A percentile compares a stretch with the other conserved stretches of the same genome.
Evolutionary conservation across 2,329 filamentous ascomycete genomes (phyloP).

Genomic region (Elsinoe perseae): DNA sequence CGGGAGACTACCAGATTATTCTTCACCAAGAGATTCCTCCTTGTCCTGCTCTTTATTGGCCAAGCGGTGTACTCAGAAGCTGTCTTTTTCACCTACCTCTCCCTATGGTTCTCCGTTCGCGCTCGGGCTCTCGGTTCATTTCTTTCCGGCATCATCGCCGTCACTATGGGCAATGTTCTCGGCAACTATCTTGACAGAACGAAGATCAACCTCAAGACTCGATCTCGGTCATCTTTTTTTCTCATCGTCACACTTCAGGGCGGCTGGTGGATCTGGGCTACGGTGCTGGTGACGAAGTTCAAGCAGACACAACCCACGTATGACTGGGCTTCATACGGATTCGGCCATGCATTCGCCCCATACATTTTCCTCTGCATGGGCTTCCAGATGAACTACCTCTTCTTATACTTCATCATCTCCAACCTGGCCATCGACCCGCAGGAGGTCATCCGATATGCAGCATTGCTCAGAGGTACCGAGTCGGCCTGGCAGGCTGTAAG

Average conservation of each 20-base stretch:
- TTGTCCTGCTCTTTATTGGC: conserved; percentile 60
- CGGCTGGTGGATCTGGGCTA: conserved; percentile 66
- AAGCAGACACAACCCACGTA: conserved; percentile 50
- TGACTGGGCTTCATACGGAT: conserved; percentile 58
- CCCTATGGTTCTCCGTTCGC: conserved; percentile 62
- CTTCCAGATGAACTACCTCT: conserved; percentile 69
- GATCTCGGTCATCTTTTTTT: conserved; percentile 50
- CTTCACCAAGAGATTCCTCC: conserved; percentile 52
- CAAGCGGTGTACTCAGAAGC: conserved; percentile 65
- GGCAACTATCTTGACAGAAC: conserved; percentile 58
- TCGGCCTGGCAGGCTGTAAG: conserved; percentile 66
- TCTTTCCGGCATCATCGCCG: conserved; percentile 58
- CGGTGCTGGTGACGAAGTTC: conserved; percentile 56
- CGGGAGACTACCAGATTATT: conserved; percentile 53
- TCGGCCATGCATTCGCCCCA: conserved; percentile 58
- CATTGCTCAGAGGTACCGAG: conserved; percentile 61
- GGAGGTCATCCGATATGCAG: conserved; percentile 61
- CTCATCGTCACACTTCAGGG: conserved; percentile 52
- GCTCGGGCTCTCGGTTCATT: conserved; percentile 64
- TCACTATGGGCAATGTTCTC: conserved; percentile 57
- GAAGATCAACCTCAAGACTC: conserved; percentile 45
- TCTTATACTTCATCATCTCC: conserved; percentile 63
- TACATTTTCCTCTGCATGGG: conserved; percentile 60
- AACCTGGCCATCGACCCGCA: conserved; percentile 55
- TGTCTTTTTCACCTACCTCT: conserved; percentile 57